Conservation (phyloP, 345 rosid species). For the Murraya koenigii region DNA sequence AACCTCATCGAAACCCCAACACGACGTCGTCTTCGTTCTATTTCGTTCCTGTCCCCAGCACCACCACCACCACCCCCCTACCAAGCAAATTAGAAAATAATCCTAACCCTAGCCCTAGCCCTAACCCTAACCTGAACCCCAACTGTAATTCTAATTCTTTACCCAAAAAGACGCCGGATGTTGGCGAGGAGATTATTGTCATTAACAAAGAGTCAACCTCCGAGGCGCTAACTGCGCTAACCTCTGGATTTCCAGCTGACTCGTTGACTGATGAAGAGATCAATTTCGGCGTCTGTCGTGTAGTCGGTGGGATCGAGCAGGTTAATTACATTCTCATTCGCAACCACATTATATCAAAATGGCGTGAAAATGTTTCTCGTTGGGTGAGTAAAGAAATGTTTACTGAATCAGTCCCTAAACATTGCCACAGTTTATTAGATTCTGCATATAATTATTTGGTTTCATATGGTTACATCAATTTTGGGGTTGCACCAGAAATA, state of each 20-base stretch:
- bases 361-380: conserved; percentile 71
- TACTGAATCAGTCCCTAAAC: conserved; percentile 58
- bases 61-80: neutral
- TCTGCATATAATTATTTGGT: conserved; percentile 78
- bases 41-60: conserved; percentile 26
- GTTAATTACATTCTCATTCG: conserved; percentile 90
- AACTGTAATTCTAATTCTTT: conserved; percentile 26
- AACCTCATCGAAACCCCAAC: conserved; percentile 36
- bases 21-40: conserved; percentile 47
- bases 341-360: conserved; percentile 80
- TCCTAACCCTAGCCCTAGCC: neutral
- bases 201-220: conserved; percentile 86
- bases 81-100: conserved; percentile 4
- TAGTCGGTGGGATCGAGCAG: conserved; percentile 90
- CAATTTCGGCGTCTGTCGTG: conserved; percentile 73
- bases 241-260: conserved; percentile 96
- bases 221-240: conserved; percentile 83
- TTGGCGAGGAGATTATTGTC: conserved; percentile 84
- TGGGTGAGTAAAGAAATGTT: conserved; percentile 86
- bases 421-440: conserved; percentile 65
- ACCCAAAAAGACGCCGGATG: conserved; percentile 22
- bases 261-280: conserved; percentile 87
- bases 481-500: conserved; percentile 76
- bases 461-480: conserved; percentile 78
- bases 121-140: conserved; percentile 13